phyloP scores from a whole-genome alignment of 352 stramenopile genomes.

The Phytopythium boreale region DNA sequence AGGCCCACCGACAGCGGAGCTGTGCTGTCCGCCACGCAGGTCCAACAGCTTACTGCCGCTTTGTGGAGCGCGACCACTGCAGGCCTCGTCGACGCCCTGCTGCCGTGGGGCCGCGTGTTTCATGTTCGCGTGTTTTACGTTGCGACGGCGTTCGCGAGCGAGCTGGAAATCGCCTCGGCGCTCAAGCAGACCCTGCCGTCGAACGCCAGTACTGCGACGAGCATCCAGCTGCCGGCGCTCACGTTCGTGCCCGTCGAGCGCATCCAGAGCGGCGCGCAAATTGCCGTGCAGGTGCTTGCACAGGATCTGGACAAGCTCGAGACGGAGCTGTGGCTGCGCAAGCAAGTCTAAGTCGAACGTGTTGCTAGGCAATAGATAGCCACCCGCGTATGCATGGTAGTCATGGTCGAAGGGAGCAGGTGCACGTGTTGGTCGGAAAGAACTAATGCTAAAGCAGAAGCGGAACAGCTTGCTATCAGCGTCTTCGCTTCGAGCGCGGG shows the following conservation, averaged over 20 bases:
- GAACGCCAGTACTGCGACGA: not conserved
- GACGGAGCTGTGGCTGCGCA: slow-evolving; percentile 80
- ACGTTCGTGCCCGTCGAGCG: slow-evolving; percentile 74
- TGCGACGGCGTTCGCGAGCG: slow-evolving; percentile 37
- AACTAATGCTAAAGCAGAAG: slow-evolving; percentile 3
- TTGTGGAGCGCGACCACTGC: slow-evolving; percentile 9
- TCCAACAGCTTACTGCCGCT: not conserved
- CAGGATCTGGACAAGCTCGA: slow-evolving; percentile 82
- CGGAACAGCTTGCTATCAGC: slow-evolving; percentile 15
- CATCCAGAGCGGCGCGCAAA: slow-evolving; percentile 42
- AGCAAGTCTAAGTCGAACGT: slow-evolving; percentile 57
- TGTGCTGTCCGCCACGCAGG: not conserved
- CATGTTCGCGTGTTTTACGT: slow-evolving; percentile 77
- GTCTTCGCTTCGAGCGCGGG: slow-evolving; percentile 41
- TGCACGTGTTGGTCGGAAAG: not conserved
- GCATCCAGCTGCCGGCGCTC: slow-evolving; percentile 37
- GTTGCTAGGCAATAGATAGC: not conserved
- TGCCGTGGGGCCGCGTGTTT: slow-evolving; percentile 62
- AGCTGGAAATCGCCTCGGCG: slow-evolving; percentile 39
- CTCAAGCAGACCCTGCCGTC: slow-evolving; percentile 15
- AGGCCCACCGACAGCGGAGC: not conserved
- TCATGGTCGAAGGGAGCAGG: not conserved
- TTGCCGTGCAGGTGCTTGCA: slow-evolving; percentile 64
- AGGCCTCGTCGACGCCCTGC: slow-evolving; percentile 34
- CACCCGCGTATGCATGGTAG: not conserved